Base-by-base conservation (phyloP, 83 land plant genomes). In the Diphasiastrum complanatum region DNA sequence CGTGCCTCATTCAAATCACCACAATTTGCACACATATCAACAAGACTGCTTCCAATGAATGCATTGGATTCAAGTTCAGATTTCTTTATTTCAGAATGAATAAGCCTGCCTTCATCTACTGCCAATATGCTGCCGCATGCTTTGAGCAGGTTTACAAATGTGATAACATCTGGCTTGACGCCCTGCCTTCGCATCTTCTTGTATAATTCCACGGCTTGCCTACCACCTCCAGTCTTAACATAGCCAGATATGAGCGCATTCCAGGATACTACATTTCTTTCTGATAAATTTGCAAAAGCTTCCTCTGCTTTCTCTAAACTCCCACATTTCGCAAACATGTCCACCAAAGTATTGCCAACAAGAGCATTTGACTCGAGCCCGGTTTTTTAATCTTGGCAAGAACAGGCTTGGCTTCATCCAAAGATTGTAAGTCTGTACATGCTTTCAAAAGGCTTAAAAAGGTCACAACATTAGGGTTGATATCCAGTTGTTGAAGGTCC, bases 191-290 rank as follows among this genome's bases (percentile, higher is more conserved):
- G 65, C 83, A 85, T 57, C 11, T 56, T 56, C 4, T 20, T n/a
- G 60, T 76, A 82, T 26, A 79, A 30, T 2, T 35, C 28, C 1
- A 79, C 3, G 2, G 83, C 85, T 2, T 64, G 52, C 8, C 10
- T 45, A 8, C 66, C 45, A 4, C 51, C 51, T 0, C 76, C 75
- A 33, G 63, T 8, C 25, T 65, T 67, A 16, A 75, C 75, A 56
- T 55, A 81, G 22, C 67, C 79, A 14, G 85, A 64, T 18, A 85
- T 75, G 29, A 85, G 68, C 33, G 89, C 73, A 57, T 74, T 82
- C 64, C 68, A 85, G 1, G 82, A 68, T 22, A 79, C 82, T 19
- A 79, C 26, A 58, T 81, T 77, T 8, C 75, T 79, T 16, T 70
- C 22, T 34, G 80, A 77, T 48, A 74, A 73, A 25, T 25, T 36